phyloP scores from a whole-genome alignment of 2,329 filamentous ascomycete genomes.

The Neofusicoccum sp. region DNA sequence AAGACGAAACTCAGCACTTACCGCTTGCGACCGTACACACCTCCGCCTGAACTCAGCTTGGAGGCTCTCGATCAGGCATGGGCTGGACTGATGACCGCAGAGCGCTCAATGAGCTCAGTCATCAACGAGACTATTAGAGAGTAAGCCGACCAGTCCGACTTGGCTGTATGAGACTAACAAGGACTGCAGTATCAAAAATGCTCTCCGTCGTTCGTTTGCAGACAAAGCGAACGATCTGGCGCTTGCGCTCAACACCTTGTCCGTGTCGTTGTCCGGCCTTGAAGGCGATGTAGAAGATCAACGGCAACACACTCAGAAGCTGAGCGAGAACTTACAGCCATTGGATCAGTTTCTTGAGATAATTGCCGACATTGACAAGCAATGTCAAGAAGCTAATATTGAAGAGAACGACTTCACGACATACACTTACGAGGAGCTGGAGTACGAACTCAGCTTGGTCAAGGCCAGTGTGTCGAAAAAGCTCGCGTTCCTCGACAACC shows the following conservation, averaged over 20 bases:
- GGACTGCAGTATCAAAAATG: constrained; percentile 78
- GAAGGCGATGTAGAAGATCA: constrained; percentile 98
- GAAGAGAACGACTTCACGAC: constrained; percentile 99
- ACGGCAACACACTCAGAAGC: constrained; percentile 76
- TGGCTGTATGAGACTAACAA: constrained; percentile 28
- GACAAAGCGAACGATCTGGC: constrained; percentile 99
- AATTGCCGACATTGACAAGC: constrained; percentile 79
- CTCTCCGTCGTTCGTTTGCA: constrained; percentile 85
- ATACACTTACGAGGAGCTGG: constrained; percentile 94
- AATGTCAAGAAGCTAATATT: constrained; percentile 95
- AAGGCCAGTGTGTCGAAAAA: constrained; percentile 94
- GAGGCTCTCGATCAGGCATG: constrained; percentile 82
- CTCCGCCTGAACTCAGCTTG: constrained; percentile 76
- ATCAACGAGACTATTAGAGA: constrained; percentile 99
- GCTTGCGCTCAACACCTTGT: constrained; percentile 89
- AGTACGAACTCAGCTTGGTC: constrained; percentile 89
- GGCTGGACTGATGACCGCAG: constrained; percentile 73
- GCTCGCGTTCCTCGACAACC: constrained; percentile 93
- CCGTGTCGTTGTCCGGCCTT: constrained; percentile 90
- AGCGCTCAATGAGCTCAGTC: constrained; percentile 84
- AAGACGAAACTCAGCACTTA: constrained; percentile 98
- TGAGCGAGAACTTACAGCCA: constrained; percentile 81
- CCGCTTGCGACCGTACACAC: constrained; percentile 84
- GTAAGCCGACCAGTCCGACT: constrained; percentile 45
- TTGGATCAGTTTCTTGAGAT: constrained; percentile 88